Conservation (phyloP, 257 asterid genomes). For the Rhazya stricta region DNA sequence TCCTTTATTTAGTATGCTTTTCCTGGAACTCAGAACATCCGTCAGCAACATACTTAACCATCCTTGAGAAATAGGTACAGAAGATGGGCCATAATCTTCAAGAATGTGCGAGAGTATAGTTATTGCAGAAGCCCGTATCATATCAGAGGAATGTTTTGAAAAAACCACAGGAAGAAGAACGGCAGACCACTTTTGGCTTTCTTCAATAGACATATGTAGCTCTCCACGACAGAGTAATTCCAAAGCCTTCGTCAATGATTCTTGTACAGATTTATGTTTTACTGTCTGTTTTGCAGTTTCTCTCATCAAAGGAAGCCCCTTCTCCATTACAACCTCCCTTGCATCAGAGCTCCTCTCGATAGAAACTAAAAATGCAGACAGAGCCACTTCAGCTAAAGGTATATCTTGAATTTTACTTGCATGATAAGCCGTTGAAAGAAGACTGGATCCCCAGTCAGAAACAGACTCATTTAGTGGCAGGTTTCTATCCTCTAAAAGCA, state of each 20-base stretch:
- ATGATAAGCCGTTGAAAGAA: slow-evolving; percentile 80
- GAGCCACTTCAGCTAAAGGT: slow-evolving; percentile 71
- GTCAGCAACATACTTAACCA: slow-evolving; percentile 79
- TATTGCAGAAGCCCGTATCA: slow-evolving; percentile 72
- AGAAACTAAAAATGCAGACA: slow-evolving; percentile 80
- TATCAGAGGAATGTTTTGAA: slow-evolving; percentile 57
- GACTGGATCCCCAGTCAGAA: slow-evolving; percentile 87
- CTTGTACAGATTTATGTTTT: slow-evolving; percentile 73
- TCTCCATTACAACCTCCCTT: slow-evolving; percentile 71
- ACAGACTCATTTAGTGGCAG: slow-evolving; percentile 78
- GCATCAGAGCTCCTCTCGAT: slow-evolving; percentile 80
- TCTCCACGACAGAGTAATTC: slow-evolving; percentile 66
- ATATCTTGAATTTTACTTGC: slow-evolving; percentile 86
- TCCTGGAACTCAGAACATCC: slow-evolving; percentile 63
- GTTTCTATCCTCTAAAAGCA: slow-evolving; percentile 75
- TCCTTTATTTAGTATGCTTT: slow-evolving; percentile 50
- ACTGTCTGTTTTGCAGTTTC: slow-evolving; percentile 70
- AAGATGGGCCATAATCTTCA: slow-evolving; percentile 95
- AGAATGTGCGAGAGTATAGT: slow-evolving; percentile 79
- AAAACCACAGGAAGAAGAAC: slow-evolving; percentile 86
- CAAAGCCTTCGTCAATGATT: slow-evolving; percentile 82
- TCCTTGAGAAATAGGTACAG: slow-evolving; percentile 90
- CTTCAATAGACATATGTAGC: slow-evolving; percentile 86
- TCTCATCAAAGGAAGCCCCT: slow-evolving; percentile 88
- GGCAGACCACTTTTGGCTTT: slow-evolving; percentile 91